These are phyloP conservation scores for Ceratocystis alfenasii DNA, from an alignment of 2,329 filamentous ascomycete genomes.

Conservation along the genomic window DNA sequence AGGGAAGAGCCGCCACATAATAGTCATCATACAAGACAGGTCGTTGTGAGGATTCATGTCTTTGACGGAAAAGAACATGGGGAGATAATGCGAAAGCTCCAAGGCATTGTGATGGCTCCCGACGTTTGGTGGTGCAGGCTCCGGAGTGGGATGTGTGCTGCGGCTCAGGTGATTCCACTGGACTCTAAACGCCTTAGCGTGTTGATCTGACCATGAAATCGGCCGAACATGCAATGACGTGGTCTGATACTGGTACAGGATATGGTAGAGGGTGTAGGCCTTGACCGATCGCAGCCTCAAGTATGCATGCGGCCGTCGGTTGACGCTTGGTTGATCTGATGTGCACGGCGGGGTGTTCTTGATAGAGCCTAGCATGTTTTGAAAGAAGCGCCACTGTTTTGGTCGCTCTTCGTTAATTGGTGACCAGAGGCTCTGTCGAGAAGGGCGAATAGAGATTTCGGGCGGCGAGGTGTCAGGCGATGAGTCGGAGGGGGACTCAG, in stretches of 20 bases:
- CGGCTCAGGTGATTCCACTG: constrained; percentile 35
- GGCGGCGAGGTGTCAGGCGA: not conserved
- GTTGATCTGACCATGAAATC: constrained; percentile 45
- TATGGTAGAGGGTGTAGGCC: constrained; percentile 17
- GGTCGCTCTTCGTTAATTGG: not conserved
- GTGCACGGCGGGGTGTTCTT: not conserved
- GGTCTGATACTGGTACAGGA: constrained; percentile 19
- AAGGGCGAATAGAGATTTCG: not conserved
- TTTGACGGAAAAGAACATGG: not conserved
- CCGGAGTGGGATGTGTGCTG: not conserved
- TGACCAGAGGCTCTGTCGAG: not conserved
- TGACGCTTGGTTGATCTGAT: not conserved
- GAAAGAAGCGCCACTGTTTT: not conserved
- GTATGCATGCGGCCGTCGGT: not conserved
- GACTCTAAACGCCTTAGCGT: constrained; percentile 37
- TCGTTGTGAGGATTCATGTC: not conserved
- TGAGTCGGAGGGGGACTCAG: not conserved
- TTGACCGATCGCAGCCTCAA: constrained; percentile 13
- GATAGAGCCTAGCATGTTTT: not conserved
- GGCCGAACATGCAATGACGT: constrained; percentile 40
- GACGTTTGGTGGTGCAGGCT: not conserved
- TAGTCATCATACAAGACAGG: not conserved
- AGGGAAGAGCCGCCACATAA: constrained; percentile 16
- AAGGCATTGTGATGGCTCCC: not conserved
- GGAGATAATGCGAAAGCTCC: constrained; percentile 2